Evolutionary conservation across 345 rosid genomes (phyloP).

Genomic region (Populus nigra): DNA sequence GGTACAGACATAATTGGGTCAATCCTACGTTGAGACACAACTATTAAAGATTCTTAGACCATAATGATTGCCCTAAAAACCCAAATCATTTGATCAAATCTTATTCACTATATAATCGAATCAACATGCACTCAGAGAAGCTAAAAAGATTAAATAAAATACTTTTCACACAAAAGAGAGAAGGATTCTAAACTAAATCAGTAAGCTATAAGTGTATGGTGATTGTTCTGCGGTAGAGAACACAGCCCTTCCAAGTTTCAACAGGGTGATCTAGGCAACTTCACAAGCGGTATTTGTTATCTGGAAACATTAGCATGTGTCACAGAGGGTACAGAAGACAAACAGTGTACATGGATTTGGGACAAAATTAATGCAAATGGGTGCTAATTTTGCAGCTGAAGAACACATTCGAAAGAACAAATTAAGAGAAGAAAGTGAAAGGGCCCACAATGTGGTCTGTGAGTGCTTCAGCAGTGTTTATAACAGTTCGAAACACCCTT

Average conservation of each 20-base stretch:
- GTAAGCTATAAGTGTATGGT: background rate
- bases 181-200: background rate
- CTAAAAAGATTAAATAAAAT: background rate
- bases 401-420: too few relatives aligned
- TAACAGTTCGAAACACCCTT: too few relatives aligned
- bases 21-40: slow-evolving; percentile 32
- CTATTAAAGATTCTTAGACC: slow-evolving; percentile 50
- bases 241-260: background rate
- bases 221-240: background rate
- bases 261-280: background rate
- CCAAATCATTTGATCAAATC: slow-evolving; percentile 33
- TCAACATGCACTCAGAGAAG: background rate
- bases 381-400: too few relatives aligned
- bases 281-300: background rate
- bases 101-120: slow-evolving; percentile 9
- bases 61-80: slow-evolving; percentile 41
- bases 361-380: too few relatives aligned
- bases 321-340: background rate
- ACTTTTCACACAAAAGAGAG: background rate
- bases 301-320: slow-evolving; percentile 10
- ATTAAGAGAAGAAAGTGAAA: too few relatives aligned
- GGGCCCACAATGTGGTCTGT: too few relatives aligned
- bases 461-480: too few relatives aligned
- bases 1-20: slow-evolving; percentile 29
- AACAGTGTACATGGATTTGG: background rate